Evolutionary conservation across 1,284 basidiomycete genomes (phyloP), one percentile per base, ranked within the genome.

Genomic region (Tetrapyrgos nigripes): DNA sequence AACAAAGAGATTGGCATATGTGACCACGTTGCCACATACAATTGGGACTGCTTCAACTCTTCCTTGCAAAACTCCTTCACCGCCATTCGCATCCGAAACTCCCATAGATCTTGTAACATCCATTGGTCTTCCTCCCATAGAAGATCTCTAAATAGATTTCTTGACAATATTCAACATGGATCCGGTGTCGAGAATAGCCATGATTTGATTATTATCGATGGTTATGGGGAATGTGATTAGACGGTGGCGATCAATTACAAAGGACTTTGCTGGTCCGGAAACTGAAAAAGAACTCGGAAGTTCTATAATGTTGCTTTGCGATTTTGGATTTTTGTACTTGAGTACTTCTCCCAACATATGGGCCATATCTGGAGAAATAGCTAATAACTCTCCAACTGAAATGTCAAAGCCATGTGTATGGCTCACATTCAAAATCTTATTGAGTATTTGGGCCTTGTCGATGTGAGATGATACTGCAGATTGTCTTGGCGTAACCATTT

Each of bases 1-100:
- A 4, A 64, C 44, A 33, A 45, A 64, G 5, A 64, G 14, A 52
- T 55, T 55, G 1, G 56, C 55, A 23, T 21, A 28, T 21, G 54
- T 56, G 2, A 10, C 26, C 4, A 35, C 31, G 19, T 23, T 37
- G 23, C 54, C 54, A 33, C 46, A 37, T 6, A 8, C 31, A 8
- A 56, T 33, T 21, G 19, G 28, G 17, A 56, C 26, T 1, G n/a
- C 27, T 4, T 43, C 33, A 23, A 54, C 40, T 23, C 23, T 4
- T 4, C 52, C 52, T 24, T 24, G 33, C 4, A 54, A 19, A 4
- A 19, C 21, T 2, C 23, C 26, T 46, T 54, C 35, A 3, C 28
- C 43, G 2, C 52, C 52, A 27, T 46, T 43, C 11, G 44, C 43
- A 45, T 54, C 52, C 27, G n/a, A n/a, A 14, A 49, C 29, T 11